phyloP scores from a whole-genome alignment of 768 basidiomycete genomes.

The Pleurotus tuoliensis region DNA sequence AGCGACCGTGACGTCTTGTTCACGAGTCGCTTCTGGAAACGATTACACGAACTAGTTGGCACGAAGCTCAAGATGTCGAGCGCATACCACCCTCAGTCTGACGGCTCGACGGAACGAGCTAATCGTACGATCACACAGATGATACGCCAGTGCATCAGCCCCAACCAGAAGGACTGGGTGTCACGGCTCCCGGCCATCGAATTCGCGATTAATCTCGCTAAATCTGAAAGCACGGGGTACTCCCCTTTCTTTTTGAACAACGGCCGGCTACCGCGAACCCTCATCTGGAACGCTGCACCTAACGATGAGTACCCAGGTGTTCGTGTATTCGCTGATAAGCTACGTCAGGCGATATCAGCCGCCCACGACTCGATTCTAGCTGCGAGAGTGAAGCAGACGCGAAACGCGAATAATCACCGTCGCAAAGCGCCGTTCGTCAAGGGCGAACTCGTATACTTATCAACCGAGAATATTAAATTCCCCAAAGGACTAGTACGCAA shows the following conservation, averaged over 20 bases:
- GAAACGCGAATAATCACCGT: constrained; percentile 1
- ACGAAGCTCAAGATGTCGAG: constrained; percentile 22
- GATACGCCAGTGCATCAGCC: constrained; percentile 18
- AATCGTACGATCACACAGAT: constrained; percentile 26
- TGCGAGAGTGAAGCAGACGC: background rate
- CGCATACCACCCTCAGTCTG: too few species aligned
- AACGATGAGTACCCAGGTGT: constrained; percentile 17
- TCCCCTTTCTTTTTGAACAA: too few species aligned
- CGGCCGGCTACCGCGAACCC: too few species aligned
- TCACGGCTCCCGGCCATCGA: too few species aligned
- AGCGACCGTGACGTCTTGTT: too few species aligned
- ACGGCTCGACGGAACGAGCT: constrained; percentile 14
- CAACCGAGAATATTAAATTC: constrained; percentile 21
- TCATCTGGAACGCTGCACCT: too few species aligned
- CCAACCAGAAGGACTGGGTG: constrained; percentile 12
- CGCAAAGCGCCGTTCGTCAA: background rate
- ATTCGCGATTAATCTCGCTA: background rate
- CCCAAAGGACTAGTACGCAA: constrained; percentile 23
- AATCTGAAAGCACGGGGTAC: constrained; percentile 18
- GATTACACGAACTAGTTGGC: constrained; percentile 14
- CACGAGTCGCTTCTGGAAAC: constrained; percentile 8
- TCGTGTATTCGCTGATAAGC: constrained; percentile 14
- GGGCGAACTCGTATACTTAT: constrained; percentile 12
- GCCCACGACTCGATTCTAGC: constrained; percentile 27
- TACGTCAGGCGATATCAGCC: constrained; percentile 12